Conservation (phyloP, 305 asterid species). For the Rubia peregrina region DNA sequence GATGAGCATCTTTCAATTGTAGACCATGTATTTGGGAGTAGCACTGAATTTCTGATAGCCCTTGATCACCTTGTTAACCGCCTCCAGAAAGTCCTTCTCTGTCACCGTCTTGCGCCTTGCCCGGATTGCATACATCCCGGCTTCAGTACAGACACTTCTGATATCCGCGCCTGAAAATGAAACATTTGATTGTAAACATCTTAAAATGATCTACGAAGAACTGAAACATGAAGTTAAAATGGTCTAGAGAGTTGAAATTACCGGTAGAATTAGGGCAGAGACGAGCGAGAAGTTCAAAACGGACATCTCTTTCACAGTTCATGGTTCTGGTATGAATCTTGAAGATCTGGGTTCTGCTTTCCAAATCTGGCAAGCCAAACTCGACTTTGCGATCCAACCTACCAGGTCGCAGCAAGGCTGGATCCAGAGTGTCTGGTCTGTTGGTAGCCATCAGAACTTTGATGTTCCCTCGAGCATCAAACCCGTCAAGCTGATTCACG, state of each 20-base stretch:
- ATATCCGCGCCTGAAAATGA: slow-evolving; percentile 70
- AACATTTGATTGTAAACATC: slow-evolving; percentile 7
- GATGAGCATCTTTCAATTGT: slow-evolving; percentile 34
- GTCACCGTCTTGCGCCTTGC: slow-evolving; percentile 96
- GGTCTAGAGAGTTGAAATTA: slow-evolving; percentile 20
- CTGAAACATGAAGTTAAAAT: background rate
- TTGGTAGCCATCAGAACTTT: slow-evolving; percentile 50
- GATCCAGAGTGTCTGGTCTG: slow-evolving; percentile 96
- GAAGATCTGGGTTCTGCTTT: slow-evolving; percentile 86
- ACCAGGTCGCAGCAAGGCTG: slow-evolving; percentile 89
- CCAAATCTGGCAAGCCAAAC: slow-evolving; percentile 93
- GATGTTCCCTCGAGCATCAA: slow-evolving; percentile 90
- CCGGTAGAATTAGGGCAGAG: slow-evolving; percentile 98
- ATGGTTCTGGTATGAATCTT: slow-evolving; percentile 93
- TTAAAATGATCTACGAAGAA: background rate
- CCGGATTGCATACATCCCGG: slow-evolving; percentile 90
- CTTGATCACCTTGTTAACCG: slow-evolving; percentile 92
- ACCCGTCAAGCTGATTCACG: slow-evolving; percentile 97
- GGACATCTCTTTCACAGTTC: slow-evolving; percentile 92
- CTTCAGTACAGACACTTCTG: slow-evolving; percentile 93
- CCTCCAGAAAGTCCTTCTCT: slow-evolving; percentile 92
- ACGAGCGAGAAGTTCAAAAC: slow-evolving; percentile 89
- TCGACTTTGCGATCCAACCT: slow-evolving; percentile 90
- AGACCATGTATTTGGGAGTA: slow-evolving; percentile 93
- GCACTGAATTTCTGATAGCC: slow-evolving; percentile 98